Evolutionary conservation across 768 basidiomycete genomes (phyloP).

Genomic region (Termitomyces sp.): DNA sequence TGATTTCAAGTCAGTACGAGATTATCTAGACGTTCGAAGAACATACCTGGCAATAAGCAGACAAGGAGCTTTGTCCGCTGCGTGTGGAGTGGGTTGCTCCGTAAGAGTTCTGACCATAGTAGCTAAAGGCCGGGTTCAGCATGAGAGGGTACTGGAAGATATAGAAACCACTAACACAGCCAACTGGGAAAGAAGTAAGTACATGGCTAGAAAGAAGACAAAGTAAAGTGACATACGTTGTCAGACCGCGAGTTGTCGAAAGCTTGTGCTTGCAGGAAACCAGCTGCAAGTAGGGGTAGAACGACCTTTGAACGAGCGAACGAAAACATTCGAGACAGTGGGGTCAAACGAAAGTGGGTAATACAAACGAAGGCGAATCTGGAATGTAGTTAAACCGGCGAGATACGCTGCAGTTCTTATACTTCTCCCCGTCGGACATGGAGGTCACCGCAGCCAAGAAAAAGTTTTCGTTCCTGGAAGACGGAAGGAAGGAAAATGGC

Average conservation of each 20-base stretch:
- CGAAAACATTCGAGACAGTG: not conserved
- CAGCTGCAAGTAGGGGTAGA: slow-evolving; percentile 1
- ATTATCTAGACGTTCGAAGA: not conserved
- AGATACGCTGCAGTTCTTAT: not conserved
- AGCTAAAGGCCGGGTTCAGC: slow-evolving; percentile 4
- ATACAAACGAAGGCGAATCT: not conserved
- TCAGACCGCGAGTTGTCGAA: slow-evolving; percentile 32
- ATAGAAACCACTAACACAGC: slow-evolving; percentile 13
- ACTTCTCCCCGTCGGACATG: not conserved
- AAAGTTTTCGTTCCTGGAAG: not conserved
- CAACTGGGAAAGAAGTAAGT: slow-evolving; percentile 13
- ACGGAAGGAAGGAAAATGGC: not conserved
- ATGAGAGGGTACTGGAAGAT: not conserved
- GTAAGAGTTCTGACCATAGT: slow-evolving; percentile 58
- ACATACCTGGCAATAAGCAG: slow-evolving; percentile 46
- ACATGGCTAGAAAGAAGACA: not conserved
- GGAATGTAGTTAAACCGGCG: not conserved
- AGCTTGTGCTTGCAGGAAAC: slow-evolving; percentile 11
- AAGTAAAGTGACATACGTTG: slow-evolving; percentile 23
- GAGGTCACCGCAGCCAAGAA: not conserved
- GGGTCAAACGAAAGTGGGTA: not conserved
- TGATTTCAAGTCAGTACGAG: slow-evolving; percentile 11
- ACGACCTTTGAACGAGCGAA: not conserved
- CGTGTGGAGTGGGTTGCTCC: slow-evolving; percentile 41
- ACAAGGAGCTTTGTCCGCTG: slow-evolving; percentile 35